Evolutionary conservation across 1,139 yeast species (phyloP).

Genomic region (Casaregolazyma suthepensis): DNA sequence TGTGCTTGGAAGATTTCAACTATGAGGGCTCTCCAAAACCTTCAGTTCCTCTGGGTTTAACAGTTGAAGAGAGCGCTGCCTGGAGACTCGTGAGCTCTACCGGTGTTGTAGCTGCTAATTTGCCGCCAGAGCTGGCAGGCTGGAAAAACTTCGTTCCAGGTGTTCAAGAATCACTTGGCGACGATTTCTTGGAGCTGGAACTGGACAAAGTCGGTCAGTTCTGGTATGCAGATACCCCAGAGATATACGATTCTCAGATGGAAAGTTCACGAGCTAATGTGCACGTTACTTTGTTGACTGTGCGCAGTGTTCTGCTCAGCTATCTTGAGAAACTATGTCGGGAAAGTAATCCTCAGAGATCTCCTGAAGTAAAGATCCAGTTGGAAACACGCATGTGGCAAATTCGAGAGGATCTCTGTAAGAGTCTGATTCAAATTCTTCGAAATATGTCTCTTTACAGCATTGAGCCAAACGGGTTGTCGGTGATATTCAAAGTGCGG

Average conservation of each 20-base stretch:
- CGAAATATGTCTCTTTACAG: slow-evolving; percentile 9
- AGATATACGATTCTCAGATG: slow-evolving; percentile 5
- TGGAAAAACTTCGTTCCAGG: slow-evolving; percentile 3
- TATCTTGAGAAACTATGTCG: slow-evolving; percentile 3
- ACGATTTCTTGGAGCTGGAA: slow-evolving; percentile 4
- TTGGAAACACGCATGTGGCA: slow-evolving; percentile 4
- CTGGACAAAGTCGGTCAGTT: background rate
- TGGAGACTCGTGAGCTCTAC: slow-evolving; percentile 5
- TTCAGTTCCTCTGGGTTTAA: background rate
- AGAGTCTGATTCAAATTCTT: slow-evolving; percentile 3
- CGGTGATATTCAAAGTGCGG: slow-evolving; percentile 9
- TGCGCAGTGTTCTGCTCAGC: slow-evolving; percentile 8
- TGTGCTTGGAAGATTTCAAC: slow-evolving; percentile 6
- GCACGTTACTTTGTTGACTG: slow-evolving; percentile 9
- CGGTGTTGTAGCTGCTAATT: background rate
- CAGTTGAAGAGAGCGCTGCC: slow-evolving; percentile 3
- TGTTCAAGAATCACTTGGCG: background rate
- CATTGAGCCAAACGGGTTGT: slow-evolving; percentile 12
- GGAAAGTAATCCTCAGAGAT: background rate
- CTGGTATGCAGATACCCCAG: slow-evolving; percentile 6
- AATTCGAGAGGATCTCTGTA: slow-evolving; percentile 9
- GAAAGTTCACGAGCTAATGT: slow-evolving; percentile 10
- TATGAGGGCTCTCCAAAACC: background rate
- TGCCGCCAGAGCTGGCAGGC: slow-evolving; percentile 3
- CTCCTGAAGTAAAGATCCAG: background rate